phyloP scores from a whole-genome alignment of 176 grass and related monocot genomes.

The Eragrostis nindensis region DNA sequence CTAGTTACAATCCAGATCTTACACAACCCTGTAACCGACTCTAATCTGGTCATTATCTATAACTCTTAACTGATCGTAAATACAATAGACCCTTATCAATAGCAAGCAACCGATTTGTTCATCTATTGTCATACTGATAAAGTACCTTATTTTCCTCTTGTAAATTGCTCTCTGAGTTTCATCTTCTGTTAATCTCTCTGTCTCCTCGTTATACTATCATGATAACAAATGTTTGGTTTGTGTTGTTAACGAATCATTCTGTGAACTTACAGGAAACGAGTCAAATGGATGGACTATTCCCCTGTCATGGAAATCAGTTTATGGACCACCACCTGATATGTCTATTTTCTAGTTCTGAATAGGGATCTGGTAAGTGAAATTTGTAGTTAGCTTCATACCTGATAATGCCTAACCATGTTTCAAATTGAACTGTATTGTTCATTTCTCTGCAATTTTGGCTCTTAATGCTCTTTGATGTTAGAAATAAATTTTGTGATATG shows the following conservation, averaged over 20 bases:
- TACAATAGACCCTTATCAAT: no score
- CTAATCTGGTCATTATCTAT: no score
- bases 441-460: neutral
- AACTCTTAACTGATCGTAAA: no score
- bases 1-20: no score
- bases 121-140: neutral
- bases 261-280: constrained; percentile 57
- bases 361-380: constrained; percentile 43
- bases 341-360: constrained; percentile 65
- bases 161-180: neutral
- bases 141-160: neutral
- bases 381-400: neutral
- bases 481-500: neutral
- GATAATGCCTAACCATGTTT: neutral
- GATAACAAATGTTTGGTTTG: constrained; percentile 27
- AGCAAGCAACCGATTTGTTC: neutral
- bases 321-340: constrained; percentile 87
- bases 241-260: constrained; percentile 8
- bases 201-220: constrained; percentile 12
- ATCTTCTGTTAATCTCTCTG: constrained; percentile 12
- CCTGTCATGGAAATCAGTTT: constrained; percentile 91
- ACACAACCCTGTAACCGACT: no score
- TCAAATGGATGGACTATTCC: constrained; percentile 77
- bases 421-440: constrained; percentile 7
- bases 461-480: neutral